Conservation (phyloP, 768 basidiomycete genomes). For the Baorangia bicolor region DNA sequence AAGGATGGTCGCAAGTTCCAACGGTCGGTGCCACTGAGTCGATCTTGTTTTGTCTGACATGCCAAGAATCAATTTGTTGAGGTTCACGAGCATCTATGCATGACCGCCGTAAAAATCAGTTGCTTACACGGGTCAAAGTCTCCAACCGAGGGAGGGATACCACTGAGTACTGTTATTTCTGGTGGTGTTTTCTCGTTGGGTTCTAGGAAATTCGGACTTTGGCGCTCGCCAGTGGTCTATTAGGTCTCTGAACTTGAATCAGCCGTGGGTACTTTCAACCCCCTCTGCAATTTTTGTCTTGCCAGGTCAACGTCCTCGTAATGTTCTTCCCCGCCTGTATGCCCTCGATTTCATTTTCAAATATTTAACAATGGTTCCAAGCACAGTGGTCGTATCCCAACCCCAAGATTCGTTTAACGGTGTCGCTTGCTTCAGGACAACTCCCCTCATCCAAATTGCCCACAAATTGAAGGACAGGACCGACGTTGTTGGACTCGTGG, state of each 20-base stretch:
- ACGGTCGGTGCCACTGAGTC: slow-evolving; percentile 16
- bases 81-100: not conserved
- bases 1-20: not conserved
- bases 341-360: not conserved
- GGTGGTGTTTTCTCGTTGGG: not conserved
- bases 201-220: not conserved
- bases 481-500: not conserved
- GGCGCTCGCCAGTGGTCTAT: not conserved
- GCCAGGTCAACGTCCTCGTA: not conserved
- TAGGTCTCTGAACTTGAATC: too few species aligned
- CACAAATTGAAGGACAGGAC: not conserved
- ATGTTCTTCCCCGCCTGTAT: not conserved
- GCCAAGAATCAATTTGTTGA: not conserved
- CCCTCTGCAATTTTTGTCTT: not conserved
- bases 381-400: not conserved
- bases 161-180: not conserved
- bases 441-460: not conserved
- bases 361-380: not conserved
- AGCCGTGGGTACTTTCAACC: not conserved
- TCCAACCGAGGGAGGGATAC: not conserved
- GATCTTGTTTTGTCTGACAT: slow-evolving; percentile 1
- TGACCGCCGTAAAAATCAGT: slow-evolving; percentile 2
- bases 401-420: not conserved
- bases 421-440: not conserved
- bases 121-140: not conserved